These are phyloP conservation scores for Graphilbum sp. DNA, from an alignment of 2,329 filamentous ascomycete species.

Conservation along the genomic window DNA sequence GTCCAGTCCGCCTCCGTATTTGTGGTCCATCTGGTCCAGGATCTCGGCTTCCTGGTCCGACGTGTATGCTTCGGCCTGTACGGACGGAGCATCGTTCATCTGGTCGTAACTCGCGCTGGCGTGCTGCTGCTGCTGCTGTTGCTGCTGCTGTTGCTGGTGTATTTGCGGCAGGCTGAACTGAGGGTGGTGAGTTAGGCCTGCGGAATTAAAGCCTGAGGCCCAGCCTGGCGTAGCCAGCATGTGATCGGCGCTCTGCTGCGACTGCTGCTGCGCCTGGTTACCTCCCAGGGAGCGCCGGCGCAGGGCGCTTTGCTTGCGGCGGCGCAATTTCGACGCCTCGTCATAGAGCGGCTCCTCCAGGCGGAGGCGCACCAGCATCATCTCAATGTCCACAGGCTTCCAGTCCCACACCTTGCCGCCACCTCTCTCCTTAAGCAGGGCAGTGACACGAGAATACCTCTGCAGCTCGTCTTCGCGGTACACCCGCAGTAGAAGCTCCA, in stretches of 20 bases:
- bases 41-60: slow-evolving; percentile 7
- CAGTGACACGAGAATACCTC: slow-evolving; percentile 25
- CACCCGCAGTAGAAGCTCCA: slow-evolving; percentile 19
- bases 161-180: slow-evolving; percentile 3
- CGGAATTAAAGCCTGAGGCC: not conserved
- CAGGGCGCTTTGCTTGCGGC: slow-evolving; percentile 22
- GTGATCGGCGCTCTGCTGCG: not conserved
- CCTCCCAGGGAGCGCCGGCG: slow-evolving; percentile 1
- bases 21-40: slow-evolving; percentile 7
- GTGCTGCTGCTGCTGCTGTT: slow-evolving; percentile 2
- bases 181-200: not conserved
- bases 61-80: not conserved
- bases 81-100: not conserved
- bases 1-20: slow-evolving; percentile 6
- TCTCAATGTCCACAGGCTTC: slow-evolving; percentile 31
- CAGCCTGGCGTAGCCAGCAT: slow-evolving; percentile 1
- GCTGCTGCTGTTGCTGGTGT: slow-evolving; percentile 4
- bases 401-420: slow-evolving; percentile 34
- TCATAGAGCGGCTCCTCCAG: slow-evolving; percentile 28
- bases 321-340: slow-evolving; percentile 21
- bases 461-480: slow-evolving; percentile 24
- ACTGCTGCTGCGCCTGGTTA: not conserved
- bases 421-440: slow-evolving; percentile 30
- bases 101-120: not conserved
- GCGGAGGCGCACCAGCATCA: slow-evolving; percentile 30